Evolutionary conservation across 108 stramenopile genomes (phyloP).

Genomic region (Bacterosira constricta): DNA sequence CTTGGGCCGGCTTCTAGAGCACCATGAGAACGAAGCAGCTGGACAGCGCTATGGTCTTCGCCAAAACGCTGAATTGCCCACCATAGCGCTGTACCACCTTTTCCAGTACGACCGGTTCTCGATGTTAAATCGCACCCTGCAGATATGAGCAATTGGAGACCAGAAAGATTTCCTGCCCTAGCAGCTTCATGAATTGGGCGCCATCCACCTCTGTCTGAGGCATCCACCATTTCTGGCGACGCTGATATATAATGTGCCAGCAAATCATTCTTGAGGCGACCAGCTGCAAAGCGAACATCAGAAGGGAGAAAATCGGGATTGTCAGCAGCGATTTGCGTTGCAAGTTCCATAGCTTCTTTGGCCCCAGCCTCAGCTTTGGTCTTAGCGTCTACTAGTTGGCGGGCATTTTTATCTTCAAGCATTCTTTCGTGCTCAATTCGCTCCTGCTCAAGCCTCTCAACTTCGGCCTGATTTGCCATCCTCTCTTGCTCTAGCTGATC

Average conservation of each 20-base stretch:
- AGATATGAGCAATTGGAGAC: constrained; percentile 39
- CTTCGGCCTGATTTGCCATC: neutral
- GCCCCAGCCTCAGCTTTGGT: neutral
- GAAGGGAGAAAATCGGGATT: constrained; percentile 9
- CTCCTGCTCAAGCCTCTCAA: constrained; percentile 12
- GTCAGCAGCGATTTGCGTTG: constrained; percentile 9
- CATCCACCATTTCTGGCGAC: constrained; percentile 22
- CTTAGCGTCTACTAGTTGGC: neutral
- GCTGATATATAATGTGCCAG: constrained; percentile 28
- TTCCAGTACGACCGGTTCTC: constrained; percentile 30
- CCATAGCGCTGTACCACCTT: constrained; percentile 42
- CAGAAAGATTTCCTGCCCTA: constrained; percentile 40
- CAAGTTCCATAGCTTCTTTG: constrained; percentile 9
- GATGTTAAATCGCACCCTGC: constrained; percentile 26
- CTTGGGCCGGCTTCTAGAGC: constrained; percentile 32
- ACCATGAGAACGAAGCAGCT: constrained; percentile 30
- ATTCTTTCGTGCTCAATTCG: neutral
- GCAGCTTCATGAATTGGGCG: constrained; percentile 56
- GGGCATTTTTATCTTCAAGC: neutral
- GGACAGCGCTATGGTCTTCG: constrained; percentile 26
- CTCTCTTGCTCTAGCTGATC: neutral
- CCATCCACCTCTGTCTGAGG: constrained; percentile 47
- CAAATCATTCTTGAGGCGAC: constrained; percentile 22
- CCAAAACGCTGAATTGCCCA: constrained; percentile 48
- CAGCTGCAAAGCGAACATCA: constrained; percentile 32